phyloP scores from a whole-genome alignment of 148 eudicot species.

The Diospyros lotus region DNA sequence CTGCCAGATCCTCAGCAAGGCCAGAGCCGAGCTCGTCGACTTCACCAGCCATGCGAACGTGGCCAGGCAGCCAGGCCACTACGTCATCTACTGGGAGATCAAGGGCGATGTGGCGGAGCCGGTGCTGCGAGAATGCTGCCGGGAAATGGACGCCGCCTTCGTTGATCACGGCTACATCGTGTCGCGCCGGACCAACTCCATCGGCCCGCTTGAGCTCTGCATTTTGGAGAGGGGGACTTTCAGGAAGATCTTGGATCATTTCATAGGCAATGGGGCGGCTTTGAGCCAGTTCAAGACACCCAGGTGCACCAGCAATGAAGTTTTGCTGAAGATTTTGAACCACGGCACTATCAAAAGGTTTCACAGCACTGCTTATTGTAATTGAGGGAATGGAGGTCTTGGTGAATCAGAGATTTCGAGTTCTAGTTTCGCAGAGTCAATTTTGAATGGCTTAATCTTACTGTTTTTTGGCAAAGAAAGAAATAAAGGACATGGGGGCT shows the following conservation, averaged over 20 bases:
- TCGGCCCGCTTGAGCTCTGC: slow-evolving; percentile 69
- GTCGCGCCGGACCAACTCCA: slow-evolving; percentile 49
- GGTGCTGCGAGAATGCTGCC: slow-evolving; percentile 46
- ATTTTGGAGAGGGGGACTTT: slow-evolving; percentile 63
- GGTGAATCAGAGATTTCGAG: too few relatives aligned
- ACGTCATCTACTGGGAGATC: slow-evolving; percentile 77
- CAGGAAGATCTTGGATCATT: slow-evolving; percentile 55
- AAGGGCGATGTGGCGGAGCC: slow-evolving; percentile 47
- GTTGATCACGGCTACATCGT: slow-evolving; percentile 67
- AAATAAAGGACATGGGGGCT: too few relatives aligned
- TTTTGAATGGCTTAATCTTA: too few relatives aligned
- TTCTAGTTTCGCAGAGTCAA: too few relatives aligned
- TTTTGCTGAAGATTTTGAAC: slow-evolving; percentile 43
- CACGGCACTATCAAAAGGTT: slow-evolving; percentile 41
- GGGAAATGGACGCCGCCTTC: slow-evolving; percentile 61
- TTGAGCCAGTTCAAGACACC: slow-evolving; percentile 87
- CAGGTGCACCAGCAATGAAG: slow-evolving; percentile 51
- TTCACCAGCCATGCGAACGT: slow-evolving; percentile 74
- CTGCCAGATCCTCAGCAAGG: slow-evolving; percentile 34
- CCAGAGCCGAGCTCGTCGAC: slow-evolving; percentile 56
- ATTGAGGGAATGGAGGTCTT: too few relatives aligned
- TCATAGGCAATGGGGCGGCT: slow-evolving; percentile 56
- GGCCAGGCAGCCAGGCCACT: slow-evolving; percentile 57
- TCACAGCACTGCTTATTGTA: slow-evolving; percentile 48
- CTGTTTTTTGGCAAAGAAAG: too few relatives aligned